Evolutionary conservation across 2,329 filamentous ascomycete genomes (phyloP).

Genomic region (Phoma sp.): DNA sequence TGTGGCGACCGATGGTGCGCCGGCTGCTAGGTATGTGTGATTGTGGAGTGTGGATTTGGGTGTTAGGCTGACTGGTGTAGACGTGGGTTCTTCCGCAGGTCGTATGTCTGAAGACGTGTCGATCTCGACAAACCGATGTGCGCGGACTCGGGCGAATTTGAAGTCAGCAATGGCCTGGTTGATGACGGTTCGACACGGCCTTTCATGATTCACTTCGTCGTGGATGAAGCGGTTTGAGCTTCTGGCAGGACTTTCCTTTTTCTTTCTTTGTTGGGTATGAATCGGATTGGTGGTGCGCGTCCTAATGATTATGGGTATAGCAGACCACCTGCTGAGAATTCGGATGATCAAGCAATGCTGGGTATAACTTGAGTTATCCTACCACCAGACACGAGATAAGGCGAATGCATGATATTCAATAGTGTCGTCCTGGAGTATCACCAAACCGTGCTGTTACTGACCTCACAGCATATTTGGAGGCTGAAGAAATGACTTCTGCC

Average conservation of each 20-base stretch:
- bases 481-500: too few relatives aligned
- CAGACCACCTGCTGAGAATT: not conserved
- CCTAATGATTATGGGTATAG: not conserved
- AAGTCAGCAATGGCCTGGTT: not conserved
- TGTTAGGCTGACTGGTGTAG: slow-evolving; percentile 4
- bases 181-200: not conserved
- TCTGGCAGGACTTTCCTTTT: not conserved
- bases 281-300: not conserved
- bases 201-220: too few relatives aligned
- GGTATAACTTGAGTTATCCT: not conserved
- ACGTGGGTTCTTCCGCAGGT: slow-evolving; percentile 1
- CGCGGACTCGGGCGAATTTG: too few relatives aligned
- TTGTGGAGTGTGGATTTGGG: too few relatives aligned
- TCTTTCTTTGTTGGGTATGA: not conserved
- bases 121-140: not conserved
- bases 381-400: not conserved
- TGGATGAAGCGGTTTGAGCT: not conserved
- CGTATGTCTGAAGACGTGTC: not conserved
- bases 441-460: too few relatives aligned
- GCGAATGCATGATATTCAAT: not conserved
- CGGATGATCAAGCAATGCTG: not conserved
- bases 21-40: slow-evolving; percentile 3
- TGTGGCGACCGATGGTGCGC: not conserved
- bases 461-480: too few relatives aligned
- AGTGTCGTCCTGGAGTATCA: too few relatives aligned